Percentiles rank a stretch among this genome's conserved stretches.
Evolutionary conservation across 305 asterid species (phyloP).

Genomic region (Fraxinus sp.): DNA sequence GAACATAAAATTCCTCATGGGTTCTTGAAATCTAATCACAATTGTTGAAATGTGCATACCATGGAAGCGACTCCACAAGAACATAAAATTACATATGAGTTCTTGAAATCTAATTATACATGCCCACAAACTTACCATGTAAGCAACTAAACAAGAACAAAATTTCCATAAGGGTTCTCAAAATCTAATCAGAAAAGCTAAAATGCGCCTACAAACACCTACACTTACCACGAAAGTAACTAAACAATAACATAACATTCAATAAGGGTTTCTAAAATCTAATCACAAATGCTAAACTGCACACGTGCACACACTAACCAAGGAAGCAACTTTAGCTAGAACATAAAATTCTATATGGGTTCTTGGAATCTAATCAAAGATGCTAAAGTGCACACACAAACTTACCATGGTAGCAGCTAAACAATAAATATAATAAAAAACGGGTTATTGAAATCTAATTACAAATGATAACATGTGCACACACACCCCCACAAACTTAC

Average conservation of each 20-base stretch:
- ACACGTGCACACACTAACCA: conserved; percentile 33
- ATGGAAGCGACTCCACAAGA: not conserved
- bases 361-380: not conserved
- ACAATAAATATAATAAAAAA: no score
- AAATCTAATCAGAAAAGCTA: not conserved
- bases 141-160: not conserved
- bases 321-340: conserved; percentile 52
- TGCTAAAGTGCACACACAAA: not conserved
- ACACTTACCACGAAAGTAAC: conserved; percentile 65
- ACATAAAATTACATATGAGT: not conserved
- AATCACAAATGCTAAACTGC: not conserved
- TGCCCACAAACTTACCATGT: not conserved
- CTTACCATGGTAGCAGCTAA: not conserved
- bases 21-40: not conserved
- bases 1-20: not conserved
- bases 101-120: not conserved
- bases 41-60: not conserved
- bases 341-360: not conserved
- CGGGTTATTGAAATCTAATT: not conserved
- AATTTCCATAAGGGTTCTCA: not conserved
- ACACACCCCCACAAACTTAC: not conserved
- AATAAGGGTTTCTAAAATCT: not conserved
- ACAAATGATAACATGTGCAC: not conserved
- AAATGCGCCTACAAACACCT: not conserved
- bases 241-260: conserved; percentile 1